Conservation (phyloP, 331 rosid species). For the Malus hybrid region DNA sequence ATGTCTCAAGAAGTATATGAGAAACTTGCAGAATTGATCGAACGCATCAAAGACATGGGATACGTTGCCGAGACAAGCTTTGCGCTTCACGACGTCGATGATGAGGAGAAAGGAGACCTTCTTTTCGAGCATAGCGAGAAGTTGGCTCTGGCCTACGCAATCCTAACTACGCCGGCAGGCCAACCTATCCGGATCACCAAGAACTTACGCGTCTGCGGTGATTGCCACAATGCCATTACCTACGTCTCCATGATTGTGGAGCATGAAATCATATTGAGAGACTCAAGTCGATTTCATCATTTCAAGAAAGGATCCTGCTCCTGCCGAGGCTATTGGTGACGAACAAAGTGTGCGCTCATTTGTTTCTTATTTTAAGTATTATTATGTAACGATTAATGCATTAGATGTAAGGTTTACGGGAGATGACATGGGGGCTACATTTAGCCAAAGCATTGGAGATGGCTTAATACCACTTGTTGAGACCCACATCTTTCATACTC, state of each 20-base stretch:
- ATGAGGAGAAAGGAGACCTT: constrained; percentile 59
- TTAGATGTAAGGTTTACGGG: neutral
- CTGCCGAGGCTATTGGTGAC: constrained; percentile 72
- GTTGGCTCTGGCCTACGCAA: constrained; percentile 80
- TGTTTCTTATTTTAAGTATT: neutral
- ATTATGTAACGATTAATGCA: neutral
- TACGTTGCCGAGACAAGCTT: constrained; percentile 67
- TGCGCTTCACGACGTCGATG: constrained; percentile 86
- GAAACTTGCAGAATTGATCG: constrained; percentile 36
- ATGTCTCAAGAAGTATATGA: constrained; percentile 48
- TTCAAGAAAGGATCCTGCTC: constrained; percentile 76
- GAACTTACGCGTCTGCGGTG: constrained; percentile 50
- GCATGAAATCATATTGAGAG: constrained; percentile 71
- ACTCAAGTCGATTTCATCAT: constrained; percentile 84
- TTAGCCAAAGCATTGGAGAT: no score
- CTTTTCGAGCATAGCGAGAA: constrained; percentile 81
- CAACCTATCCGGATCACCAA: constrained; percentile 62
- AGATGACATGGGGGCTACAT: no score
- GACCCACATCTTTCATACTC: neutral
- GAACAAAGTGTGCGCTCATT: neutral
- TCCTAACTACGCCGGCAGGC: constrained; percentile 47
- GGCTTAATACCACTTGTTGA: no score
- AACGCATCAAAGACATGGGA: constrained; percentile 59
- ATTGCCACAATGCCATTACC: constrained; percentile 32
- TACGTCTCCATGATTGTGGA: constrained; percentile 62